Conservation (phyloP, 306 rosid genomes). For the Prosopis cineraria region DNA sequence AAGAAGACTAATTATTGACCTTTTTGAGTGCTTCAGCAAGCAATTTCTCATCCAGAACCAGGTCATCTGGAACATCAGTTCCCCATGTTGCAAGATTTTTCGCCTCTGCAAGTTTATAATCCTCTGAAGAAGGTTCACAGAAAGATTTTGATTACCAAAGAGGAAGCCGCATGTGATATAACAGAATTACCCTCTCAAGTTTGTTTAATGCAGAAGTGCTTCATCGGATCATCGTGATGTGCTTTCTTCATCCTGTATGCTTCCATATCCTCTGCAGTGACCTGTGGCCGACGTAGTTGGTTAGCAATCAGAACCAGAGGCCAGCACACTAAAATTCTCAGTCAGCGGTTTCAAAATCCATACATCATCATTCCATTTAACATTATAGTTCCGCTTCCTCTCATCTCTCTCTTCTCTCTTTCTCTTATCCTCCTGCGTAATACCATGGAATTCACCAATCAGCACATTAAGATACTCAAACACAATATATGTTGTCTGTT, state of each 20-base stretch:
- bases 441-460: conserved; percentile 9
- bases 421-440: conserved; percentile 35
- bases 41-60: conserved; percentile 32
- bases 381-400: conserved; percentile 62
- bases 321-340: not conserved
- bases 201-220: conserved; percentile 40
- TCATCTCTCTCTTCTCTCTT: conserved; percentile 68
- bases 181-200: not conserved
- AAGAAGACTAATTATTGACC: not conserved
- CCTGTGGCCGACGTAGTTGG: conserved; percentile 22
- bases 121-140: conserved; percentile 4
- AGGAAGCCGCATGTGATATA: not conserved
- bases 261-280: conserved; percentile 59
- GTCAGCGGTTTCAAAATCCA: not conserved
- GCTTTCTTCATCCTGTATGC: conserved; percentile 60
- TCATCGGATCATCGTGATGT: conserved; percentile 58
- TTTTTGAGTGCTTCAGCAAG: conserved; percentile 34
- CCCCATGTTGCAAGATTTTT: conserved; percentile 39
- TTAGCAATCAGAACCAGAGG: not conserved
- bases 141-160: not conserved
- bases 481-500: not conserved
- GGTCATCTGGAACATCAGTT: conserved; percentile 34
- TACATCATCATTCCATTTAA: conserved; percentile 47
- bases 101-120: conserved; percentile 17
- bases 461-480: not conserved